Evolutionary conservation across 768 basidiomycete genomes (phyloP).

Genomic region (Termitomyces sp.): DNA sequence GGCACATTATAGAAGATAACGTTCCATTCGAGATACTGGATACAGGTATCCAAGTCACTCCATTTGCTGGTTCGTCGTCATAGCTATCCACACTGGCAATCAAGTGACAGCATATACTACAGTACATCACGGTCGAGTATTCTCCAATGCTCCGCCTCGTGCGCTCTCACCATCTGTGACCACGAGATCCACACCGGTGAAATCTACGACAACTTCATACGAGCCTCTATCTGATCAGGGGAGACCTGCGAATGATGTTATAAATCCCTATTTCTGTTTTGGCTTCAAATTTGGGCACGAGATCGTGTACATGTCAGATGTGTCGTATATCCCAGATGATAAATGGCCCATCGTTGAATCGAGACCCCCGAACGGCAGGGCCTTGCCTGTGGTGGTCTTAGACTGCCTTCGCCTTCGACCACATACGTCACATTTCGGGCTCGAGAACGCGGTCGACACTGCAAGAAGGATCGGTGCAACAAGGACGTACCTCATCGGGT

Average conservation of each 20-base stretch:
- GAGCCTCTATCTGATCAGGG: constrained; percentile 6
- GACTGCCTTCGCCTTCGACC: constrained; percentile 66
- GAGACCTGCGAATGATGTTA: constrained; percentile 20
- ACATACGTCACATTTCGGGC: constrained; percentile 78
- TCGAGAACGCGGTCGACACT: constrained; percentile 53
- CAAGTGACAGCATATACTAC: constrained; percentile 5
- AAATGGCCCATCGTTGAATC: constrained; percentile 51
- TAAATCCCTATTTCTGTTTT: constrained; percentile 59
- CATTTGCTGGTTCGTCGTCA: constrained; percentile 51
- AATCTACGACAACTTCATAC: constrained; percentile 23
- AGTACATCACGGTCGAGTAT: constrained; percentile 76
- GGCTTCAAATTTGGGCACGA: constrained; percentile 65
- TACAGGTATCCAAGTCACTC: constrained; percentile 57
- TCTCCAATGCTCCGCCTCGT: constrained; percentile 34
- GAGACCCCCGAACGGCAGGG: constrained; percentile 12
- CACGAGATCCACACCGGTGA: constrained; percentile 28
- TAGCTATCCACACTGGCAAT: background rate
- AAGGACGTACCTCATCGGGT: constrained; percentile 70
- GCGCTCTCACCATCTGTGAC: constrained; percentile 28
- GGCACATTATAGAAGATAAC: constrained; percentile 73
- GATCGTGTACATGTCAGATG: constrained; percentile 79
- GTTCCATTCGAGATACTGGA: constrained; percentile 62
- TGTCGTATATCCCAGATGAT: constrained; percentile 70
- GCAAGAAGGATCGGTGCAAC: constrained; percentile 52
- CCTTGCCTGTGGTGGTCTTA: constrained; percentile 57